Percentiles rank a stretch among this genome's conserved stretches.
Evolutionary conservation across 164 flowering plant genomes (phyloP).

Genomic region (Chimonanthus salicifolius): DNA sequence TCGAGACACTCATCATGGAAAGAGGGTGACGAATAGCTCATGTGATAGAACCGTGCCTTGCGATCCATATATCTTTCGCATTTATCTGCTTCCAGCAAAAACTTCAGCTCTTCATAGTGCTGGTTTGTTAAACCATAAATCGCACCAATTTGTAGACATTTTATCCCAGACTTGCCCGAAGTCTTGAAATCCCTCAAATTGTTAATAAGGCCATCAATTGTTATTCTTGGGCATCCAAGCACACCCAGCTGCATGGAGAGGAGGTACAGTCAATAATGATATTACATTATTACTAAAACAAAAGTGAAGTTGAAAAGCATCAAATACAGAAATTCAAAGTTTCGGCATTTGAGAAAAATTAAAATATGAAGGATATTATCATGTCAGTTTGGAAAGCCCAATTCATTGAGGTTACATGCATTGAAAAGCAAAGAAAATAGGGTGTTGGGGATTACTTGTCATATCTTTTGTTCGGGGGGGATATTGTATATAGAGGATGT

Average conservation of each 20-base stretch:
- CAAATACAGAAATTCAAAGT: neutral
- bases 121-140: slow-evolving; percentile 53
- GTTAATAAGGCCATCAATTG: slow-evolving; percentile 55
- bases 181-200: slow-evolving; percentile 45
- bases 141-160: slow-evolving; percentile 62
- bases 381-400: neutral
- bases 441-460: no score
- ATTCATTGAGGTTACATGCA: neutral
- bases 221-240: slow-evolving; percentile 71
- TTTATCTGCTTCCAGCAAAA: slow-evolving; percentile 26
- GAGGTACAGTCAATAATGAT: neutral
- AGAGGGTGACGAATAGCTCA: slow-evolving; percentile 25
- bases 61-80: slow-evolving; percentile 16
- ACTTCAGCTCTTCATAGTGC: slow-evolving; percentile 66
- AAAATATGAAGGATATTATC: neutral
- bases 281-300: neutral
- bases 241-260: slow-evolving; percentile 61
- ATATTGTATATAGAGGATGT: no score
- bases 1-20: slow-evolving; percentile 69
- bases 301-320: neutral
- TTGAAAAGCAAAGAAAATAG: no score
- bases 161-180: slow-evolving; percentile 38
- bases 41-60: slow-evolving; percentile 48
- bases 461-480: no score
- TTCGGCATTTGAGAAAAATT: neutral